phyloP scores from a whole-genome alignment of 371 early-diverging fungal genomes.

The Cokeromyces recurvatus region DNA sequence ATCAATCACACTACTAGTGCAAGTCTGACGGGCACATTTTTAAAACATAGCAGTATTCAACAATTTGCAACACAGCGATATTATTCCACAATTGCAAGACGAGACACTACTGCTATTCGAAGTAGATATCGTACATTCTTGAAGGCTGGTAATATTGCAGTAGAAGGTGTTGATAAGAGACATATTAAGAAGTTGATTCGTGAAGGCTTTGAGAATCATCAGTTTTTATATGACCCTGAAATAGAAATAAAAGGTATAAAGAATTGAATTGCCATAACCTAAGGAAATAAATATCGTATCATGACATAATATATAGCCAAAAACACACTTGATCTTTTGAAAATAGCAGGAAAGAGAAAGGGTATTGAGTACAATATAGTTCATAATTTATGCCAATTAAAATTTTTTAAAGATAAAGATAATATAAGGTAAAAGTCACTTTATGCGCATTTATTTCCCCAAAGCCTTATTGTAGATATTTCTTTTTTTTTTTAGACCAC shows the following conservation, averaged over 20 bases:
- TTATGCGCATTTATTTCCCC: too few relatives aligned
- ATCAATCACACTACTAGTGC: slow-evolving; percentile 31
- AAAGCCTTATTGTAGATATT: too few relatives aligned
- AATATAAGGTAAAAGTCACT: slow-evolving; percentile 9
- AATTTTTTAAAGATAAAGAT: slow-evolving; percentile 15
- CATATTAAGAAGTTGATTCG: slow-evolving; percentile 15
- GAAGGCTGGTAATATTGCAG: slow-evolving; percentile 13
- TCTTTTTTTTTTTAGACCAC: slow-evolving; percentile 11
- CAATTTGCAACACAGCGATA: slow-evolving; percentile 9
- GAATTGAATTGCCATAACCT: neutral
- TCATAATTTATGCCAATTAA: slow-evolving; percentile 17
- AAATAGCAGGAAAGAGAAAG: slow-evolving; percentile 7
- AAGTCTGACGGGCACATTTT: slow-evolving; percentile 24
- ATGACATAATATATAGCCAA: slow-evolving; percentile 4
- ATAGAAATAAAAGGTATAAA: slow-evolving; percentile 8
- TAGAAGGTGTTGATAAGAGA: neutral
- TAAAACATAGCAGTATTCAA: slow-evolving; percentile 14
- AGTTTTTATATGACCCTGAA: slow-evolving; percentile 8
- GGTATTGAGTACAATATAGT: slow-evolving; percentile 21
- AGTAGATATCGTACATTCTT: slow-evolving; percentile 15
- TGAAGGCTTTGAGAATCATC: slow-evolving; percentile 15
- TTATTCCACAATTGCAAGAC: neutral
- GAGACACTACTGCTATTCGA: neutral
- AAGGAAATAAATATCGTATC: too few relatives aligned
- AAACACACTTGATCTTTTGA: slow-evolving; percentile 21